Base-by-base conservation (phyloP, 2,329 filamentous ascomycete species). In the Pseudovirgaria hyperparasitica region DNA sequence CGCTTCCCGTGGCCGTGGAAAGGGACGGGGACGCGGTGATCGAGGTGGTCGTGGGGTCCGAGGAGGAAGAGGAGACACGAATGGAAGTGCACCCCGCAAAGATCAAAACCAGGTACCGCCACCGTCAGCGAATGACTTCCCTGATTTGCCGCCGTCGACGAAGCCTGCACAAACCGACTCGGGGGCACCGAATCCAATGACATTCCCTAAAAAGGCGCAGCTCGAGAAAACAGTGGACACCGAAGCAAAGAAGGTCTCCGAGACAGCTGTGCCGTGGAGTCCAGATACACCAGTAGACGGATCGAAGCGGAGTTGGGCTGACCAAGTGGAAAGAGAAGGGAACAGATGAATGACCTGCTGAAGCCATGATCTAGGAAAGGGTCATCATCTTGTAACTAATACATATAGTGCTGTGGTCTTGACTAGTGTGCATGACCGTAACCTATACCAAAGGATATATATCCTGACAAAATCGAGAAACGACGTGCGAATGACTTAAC, bases 61-160 rank as follows among this genome's bases (percentile, higher is more conserved):
- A 12, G 43, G 46, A 20, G 40, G 46, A 5, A 20, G 49, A 11
- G 45, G 46, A 30, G 34, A 33, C 18, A 28, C 35, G 16, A 19
- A 15, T 29, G 13, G 19, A 23, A 23, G 32, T 25, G 29, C 38
- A 12, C 24, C 26, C 16, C 18, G 33, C 9, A 13, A 29, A 15
- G 12, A 13, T 16, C 21, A 34, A 16, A 19, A 32, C 9, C 43
- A 45, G 25, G 42, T 41, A 25, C 40, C 41, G 10, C 37, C 42
- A n/a, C 61, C 60, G 2, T 47, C 46, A 21, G 36, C 47, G 11
- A 46, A 56, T 15, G 61, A 65, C 24, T 65, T 65, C 34, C 62
- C 62, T 5, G 54, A 57, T 8, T 39, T 65, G 10, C 55, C 59
- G 8, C 29, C 42, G 8, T 25, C 39, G 2, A 29, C 39, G 9